Base-by-base conservation (phyloP, 305 asterid species). In the Fraxinus dipetala region DNA sequence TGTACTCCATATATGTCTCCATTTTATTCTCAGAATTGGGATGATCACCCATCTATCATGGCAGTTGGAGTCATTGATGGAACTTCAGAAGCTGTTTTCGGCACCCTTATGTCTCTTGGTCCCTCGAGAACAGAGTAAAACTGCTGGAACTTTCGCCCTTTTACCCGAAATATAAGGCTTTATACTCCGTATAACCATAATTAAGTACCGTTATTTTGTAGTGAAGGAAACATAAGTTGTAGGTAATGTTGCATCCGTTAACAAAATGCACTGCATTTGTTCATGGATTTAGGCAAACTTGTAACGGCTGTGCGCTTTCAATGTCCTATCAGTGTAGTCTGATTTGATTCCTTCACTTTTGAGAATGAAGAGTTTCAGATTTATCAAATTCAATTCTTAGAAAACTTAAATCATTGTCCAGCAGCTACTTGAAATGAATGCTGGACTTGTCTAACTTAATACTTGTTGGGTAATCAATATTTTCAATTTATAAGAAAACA, bases 61-160 rank as follows among this genome's bases (percentile, higher is more conserved):
- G 97, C 96, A 18, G 93, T 94, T 80, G 98, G 98, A 48, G 89
- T 89, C 75, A 85, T 95, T 69, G 88, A 89, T 18, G 97, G 94
- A 87, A 81, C 89, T 83, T 88, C 97, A 3, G 99, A 95, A 88
- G 91, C 94, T 78, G 93, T 94, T 89, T 95, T 93, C 70, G 89
- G 85, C 72, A 87, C 92, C 6, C 87, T 95, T 76, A 89, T 95
- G 97, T 91, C 94, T 80, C 86, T 95, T 80, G 98, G 96, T 83
- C 79, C 93, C 78, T 93, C 97, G 35, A 93, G 97, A 82, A 84
- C 97, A 77, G 99, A 95, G 99, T 95, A 92, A 92, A 88, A 84
- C 84, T 84, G 4, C 76, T 56, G 14, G 56, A 38, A 63, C 18
- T 20, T 69, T 84, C 75, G 32, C 75, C 45, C 2, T 72, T 76